phyloP scores from a whole-genome alignment of 2,329 filamentous ascomycete species.

The Monosporascus ibericus region DNA sequence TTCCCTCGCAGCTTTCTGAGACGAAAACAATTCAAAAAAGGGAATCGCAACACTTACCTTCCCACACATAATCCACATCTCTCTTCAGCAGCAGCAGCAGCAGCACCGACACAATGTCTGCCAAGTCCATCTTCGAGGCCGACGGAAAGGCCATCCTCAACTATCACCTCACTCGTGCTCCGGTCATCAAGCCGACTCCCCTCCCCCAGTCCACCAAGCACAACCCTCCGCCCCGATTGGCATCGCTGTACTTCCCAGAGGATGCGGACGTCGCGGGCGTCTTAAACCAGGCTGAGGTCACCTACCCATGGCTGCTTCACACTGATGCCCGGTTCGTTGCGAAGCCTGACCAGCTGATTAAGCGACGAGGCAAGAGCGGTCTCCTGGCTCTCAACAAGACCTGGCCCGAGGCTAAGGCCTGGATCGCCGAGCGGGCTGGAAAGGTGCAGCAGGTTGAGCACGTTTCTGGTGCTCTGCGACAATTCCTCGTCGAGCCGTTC shows the following conservation, averaged over 20 bases:
- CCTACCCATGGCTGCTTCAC: slow-evolving; percentile 90
- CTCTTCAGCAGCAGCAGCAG: slow-evolving; percentile 7
- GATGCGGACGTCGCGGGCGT: slow-evolving; percentile 76
- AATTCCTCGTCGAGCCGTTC: slow-evolving; percentile 98
- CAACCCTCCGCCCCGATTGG: slow-evolving; percentile 87
- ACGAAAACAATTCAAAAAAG: slow-evolving; percentile 12
- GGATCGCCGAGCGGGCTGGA: slow-evolving; percentile 87
- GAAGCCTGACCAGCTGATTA: slow-evolving; percentile 99
- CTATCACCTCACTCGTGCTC: slow-evolving; percentile 98
- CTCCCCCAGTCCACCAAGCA: slow-evolving; percentile 78
- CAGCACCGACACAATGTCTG: slow-evolving; percentile 60
- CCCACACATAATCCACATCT: slow-evolving; percentile 13
- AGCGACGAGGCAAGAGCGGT: slow-evolving; percentile 98
- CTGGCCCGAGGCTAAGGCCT: slow-evolving; percentile 88
- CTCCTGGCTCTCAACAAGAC: slow-evolving; percentile 94
- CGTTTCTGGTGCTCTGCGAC: slow-evolving; percentile 78
- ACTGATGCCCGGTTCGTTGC: slow-evolving; percentile 88
- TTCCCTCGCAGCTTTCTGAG: slow-evolving; percentile 3
- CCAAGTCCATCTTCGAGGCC: slow-evolving; percentile 97
- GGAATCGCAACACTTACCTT: slow-evolving; percentile 20
- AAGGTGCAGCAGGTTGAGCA: slow-evolving; percentile 93
- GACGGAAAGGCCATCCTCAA: slow-evolving; percentile 99
- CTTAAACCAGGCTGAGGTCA: slow-evolving; percentile 91
- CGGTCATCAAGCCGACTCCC: slow-evolving; percentile 96
- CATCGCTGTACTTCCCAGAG: slow-evolving; percentile 87